phyloP scores from a whole-genome alignment of 2,329 filamentous ascomycete genomes.

The Aspergillus flavus region DNA sequence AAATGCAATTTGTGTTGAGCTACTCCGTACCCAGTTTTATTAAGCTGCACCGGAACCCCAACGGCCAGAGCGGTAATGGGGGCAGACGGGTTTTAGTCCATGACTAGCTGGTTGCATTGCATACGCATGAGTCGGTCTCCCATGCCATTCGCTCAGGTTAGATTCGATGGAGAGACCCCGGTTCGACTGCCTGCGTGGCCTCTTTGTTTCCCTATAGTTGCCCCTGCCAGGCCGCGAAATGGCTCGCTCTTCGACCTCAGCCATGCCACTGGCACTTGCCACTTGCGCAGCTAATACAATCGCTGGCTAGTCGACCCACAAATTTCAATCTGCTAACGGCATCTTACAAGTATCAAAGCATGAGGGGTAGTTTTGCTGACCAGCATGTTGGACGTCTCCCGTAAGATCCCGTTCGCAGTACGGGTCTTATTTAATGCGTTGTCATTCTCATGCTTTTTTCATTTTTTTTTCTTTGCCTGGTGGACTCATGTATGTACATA shows the following conservation, averaged over 20 bases:
- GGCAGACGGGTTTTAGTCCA: neutral
- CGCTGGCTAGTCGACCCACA: neutral
- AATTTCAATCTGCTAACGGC: neutral
- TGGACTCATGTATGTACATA: neutral
- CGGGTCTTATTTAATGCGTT: neutral
- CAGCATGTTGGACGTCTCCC: neutral
- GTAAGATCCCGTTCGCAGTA: neutral
- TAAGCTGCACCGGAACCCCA: slow-evolving; percentile 1
- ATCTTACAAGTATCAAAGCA: neutral
- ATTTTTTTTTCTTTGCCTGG: neutral
- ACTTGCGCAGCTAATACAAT: neutral
- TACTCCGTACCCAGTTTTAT: neutral
- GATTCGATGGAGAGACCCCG: neutral
- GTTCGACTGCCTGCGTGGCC: neutral
- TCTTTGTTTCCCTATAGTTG: neutral
- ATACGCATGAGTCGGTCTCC: neutral
- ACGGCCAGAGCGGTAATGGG: neutral
- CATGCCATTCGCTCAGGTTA: neutral
- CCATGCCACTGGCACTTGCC: neutral
- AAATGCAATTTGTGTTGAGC: neutral
- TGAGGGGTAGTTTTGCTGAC: neutral
- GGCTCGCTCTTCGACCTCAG: neutral
- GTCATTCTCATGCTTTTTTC: neutral
- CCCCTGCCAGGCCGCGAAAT: neutral
- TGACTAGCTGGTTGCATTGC: slow-evolving; percentile 2